Evolutionary conservation across 2,329 filamentous ascomycete genomes (phyloP).

Genomic region (Decorospora gaudefroyi): DNA sequence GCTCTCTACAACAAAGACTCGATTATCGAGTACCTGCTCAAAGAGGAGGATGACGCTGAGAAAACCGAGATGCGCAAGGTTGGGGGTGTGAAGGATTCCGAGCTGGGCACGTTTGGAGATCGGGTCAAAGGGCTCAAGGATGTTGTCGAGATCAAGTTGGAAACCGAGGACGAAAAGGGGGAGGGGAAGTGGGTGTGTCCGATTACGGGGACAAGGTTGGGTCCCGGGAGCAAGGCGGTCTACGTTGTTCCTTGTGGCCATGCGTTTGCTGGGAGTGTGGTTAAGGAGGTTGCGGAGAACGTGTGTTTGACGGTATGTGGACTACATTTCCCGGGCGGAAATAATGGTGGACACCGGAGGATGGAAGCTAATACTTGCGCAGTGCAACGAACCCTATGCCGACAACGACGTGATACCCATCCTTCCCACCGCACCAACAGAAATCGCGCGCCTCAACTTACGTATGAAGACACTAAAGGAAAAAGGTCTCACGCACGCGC

Average conservation of each 20-base stretch:
- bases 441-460: constrained; percentile 68
- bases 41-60: constrained; percentile 58
- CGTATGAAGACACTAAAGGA: constrained; percentile 71
- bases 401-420: constrained; percentile 81
- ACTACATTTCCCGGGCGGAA: neutral
- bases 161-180: constrained; percentile 53
- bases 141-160: constrained; percentile 83
- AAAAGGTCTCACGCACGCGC: constrained; percentile 76
- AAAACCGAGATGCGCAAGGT: constrained; percentile 61
- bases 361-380: no score
- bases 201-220: constrained; percentile 83
- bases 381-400: constrained; percentile 77
- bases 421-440: constrained; percentile 70
- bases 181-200: constrained; percentile 77
- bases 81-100: constrained; percentile 54
- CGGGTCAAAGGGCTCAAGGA: constrained; percentile 80
- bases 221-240: constrained; percentile 75
- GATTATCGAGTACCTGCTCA: constrained; percentile 70
- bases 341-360: no score
- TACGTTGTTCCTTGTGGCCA: constrained; percentile 96
- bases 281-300: constrained; percentile 75
- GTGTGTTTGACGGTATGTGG: constrained; percentile 60
- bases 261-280: constrained; percentile 84
- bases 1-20: constrained; percentile 95
- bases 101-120: constrained; percentile 56